phyloP scores from a whole-genome alignment of 2,329 filamentous ascomycete genomes.

The Aspergillus melleus region DNA sequence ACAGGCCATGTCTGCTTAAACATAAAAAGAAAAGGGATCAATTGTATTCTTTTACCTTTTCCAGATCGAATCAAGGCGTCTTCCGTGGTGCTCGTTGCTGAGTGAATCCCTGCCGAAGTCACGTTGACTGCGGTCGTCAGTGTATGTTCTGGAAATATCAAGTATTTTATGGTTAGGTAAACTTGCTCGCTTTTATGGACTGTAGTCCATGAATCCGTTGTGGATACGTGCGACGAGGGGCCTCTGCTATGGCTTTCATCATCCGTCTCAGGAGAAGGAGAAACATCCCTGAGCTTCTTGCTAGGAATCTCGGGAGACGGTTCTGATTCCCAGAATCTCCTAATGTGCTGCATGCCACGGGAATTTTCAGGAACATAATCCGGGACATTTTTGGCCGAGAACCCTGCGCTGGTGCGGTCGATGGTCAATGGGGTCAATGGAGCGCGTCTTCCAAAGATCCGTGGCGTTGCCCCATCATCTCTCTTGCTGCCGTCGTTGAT shows the following conservation, averaged over 20 bases:
- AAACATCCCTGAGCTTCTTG: slow-evolving; percentile 1
- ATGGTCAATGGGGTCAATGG: background rate
- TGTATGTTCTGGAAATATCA: background rate
- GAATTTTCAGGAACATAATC: background rate
- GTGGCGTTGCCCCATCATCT: slow-evolving; percentile 5
- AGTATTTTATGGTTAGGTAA: background rate
- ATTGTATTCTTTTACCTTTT: slow-evolving; percentile 4
- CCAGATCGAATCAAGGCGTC: background rate
- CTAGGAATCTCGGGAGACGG: slow-evolving; percentile 2
- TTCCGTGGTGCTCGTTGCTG: background rate
- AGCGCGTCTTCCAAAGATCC: background rate
- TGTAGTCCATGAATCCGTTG: slow-evolving; percentile 26
- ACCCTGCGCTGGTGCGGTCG: background rate
- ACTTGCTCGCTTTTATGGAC: slow-evolving; percentile 22
- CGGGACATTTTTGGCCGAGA: background rate
- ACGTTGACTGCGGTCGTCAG: slow-evolving; percentile 14
- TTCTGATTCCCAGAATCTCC: slow-evolving; percentile 20
- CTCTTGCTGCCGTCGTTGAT: slow-evolving; percentile 9
- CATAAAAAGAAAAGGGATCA: background rate
- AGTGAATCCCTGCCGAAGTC: slow-evolving; percentile 8
- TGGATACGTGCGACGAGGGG: slow-evolving; percentile 20
- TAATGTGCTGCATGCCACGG: slow-evolving; percentile 7
- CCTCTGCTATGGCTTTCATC: slow-evolving; percentile 14
- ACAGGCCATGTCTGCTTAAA: background rate
- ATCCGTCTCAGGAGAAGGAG: slow-evolving; percentile 5